Evolutionary conservation across 2,329 filamentous ascomycete genomes (phyloP).

Genomic region (Penicillium sp.): DNA sequence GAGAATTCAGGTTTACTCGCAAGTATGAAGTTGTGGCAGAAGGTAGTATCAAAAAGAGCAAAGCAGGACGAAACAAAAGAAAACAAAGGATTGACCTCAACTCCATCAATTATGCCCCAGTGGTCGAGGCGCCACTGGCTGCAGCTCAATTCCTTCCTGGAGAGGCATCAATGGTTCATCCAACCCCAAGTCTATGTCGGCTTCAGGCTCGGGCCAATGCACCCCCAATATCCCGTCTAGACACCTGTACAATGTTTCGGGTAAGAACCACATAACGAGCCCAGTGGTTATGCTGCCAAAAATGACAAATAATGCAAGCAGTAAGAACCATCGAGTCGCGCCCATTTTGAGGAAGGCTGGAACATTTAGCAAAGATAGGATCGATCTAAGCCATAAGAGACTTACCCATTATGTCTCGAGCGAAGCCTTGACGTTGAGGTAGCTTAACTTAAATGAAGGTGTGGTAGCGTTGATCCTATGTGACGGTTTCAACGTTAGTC

Average conservation of each 20-base stretch:
- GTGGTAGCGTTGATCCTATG: not conserved
- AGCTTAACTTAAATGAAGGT: not conserved
- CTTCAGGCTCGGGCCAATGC: not conserved
- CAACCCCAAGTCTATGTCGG: not conserved
- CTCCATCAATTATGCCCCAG: not conserved
- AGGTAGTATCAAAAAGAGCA: too few species aligned
- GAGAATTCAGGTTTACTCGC: too few species aligned
- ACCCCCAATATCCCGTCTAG: not conserved
- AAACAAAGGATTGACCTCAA: not conserved
- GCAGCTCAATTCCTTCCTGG: not conserved
- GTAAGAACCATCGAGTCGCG: not conserved
- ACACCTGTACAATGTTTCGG: not conserved
- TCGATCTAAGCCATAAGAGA: not conserved
- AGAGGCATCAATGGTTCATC: not conserved
- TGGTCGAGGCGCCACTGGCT: not conserved
- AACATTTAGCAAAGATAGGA: not conserved
- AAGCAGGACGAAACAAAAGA: not conserved
- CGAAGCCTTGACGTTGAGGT: not conserved
- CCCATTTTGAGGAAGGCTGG: not conserved
- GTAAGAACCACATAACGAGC: not conserved
- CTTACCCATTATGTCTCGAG: not conserved
- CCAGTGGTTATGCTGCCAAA: not conserved
- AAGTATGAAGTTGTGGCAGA: too few species aligned
- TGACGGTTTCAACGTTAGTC: not conserved
- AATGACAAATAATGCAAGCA: not conserved